phyloP scores from a whole-genome alignment of 179 eudicot genomes.

The Silene vulgaris region DNA sequence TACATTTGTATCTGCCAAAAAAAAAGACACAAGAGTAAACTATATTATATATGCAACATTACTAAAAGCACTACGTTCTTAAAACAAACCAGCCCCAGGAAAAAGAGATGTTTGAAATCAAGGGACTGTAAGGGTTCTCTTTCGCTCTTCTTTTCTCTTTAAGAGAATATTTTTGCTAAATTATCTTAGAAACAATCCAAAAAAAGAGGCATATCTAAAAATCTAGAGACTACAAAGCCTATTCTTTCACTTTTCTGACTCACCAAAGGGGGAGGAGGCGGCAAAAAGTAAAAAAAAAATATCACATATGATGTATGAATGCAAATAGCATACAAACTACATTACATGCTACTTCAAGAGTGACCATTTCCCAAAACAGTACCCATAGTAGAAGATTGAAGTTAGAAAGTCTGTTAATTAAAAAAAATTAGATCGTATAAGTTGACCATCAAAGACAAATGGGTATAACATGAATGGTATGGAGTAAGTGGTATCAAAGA shows the following conservation, averaged over 20 bases:
- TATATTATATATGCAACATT: neutral
- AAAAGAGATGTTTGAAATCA: neutral
- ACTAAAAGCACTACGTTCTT: neutral
- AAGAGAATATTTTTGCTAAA: neutral
- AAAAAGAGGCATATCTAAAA: neutral
- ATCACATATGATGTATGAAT: neutral
- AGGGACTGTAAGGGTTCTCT: neutral
- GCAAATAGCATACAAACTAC: constrained; percentile 1
- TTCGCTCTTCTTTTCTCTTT: neutral
- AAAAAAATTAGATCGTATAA: too few relatives aligned
- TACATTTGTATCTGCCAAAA: constrained; percentile 59
- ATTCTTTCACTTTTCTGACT: neutral
- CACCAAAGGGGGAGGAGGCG: neutral
- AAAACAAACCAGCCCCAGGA: neutral
- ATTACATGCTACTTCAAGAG: neutral
- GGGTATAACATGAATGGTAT: too few relatives aligned
- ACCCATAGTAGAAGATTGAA: too few relatives aligned
- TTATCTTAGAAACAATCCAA: neutral
- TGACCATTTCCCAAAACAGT: too few relatives aligned
- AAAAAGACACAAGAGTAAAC: neutral
- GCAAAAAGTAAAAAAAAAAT: neutral
- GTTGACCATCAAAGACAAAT: too few relatives aligned
- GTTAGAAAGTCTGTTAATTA: too few relatives aligned
- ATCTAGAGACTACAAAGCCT: neutral
- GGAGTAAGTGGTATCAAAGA: too few relatives aligned